A percentile compares a stretch with the other conserved stretches of the same genome.
Conservation (phyloP, 2,329 filamentous ascomycete species). For the Microdochium nivale region DNA sequence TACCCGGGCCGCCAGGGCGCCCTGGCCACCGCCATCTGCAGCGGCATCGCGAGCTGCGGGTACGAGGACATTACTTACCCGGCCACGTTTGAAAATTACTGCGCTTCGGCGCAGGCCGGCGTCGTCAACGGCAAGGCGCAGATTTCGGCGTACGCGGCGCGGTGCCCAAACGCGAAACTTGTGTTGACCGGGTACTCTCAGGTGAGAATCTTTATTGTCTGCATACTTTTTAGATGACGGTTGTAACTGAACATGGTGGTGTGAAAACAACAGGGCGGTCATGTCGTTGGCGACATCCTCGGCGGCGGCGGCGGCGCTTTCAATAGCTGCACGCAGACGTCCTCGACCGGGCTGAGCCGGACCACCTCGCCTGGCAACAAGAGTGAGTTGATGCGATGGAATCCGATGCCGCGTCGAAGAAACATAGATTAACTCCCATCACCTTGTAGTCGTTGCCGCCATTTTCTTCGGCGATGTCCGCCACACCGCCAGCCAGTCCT, state of each 20-base stretch:
- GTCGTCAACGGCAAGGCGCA: conserved; percentile 11
- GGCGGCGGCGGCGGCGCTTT: conserved; percentile 11
- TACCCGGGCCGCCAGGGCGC: conserved; percentile 14
- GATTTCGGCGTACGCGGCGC: conserved; percentile 15
- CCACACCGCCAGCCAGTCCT: conserved; percentile 16
- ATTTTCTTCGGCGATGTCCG: conserved; percentile 17
- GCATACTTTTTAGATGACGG: not conserved
- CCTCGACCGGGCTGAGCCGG: conserved; percentile 4
- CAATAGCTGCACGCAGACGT: conserved; percentile 8
- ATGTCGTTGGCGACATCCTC: conserved; percentile 11
- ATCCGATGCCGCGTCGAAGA: not conserved
- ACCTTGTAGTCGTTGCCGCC: conserved; percentile 10
- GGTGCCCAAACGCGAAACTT: conserved; percentile 17
- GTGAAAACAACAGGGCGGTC: conserved; percentile 4
- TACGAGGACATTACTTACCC: conserved; percentile 12
- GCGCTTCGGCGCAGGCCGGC: conserved; percentile 13
- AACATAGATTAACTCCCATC: too few species aligned
- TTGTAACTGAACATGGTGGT: not conserved
- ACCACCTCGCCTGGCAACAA: conserved; percentile 5
- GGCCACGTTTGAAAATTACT: conserved; percentile 14
- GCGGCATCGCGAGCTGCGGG: conserved; percentile 11
- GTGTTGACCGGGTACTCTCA: conserved; percentile 20
- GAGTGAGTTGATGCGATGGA: conserved; percentile 1
- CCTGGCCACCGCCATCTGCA: conserved; percentile 12
- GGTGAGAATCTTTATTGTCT: conserved; percentile 5